Base-by-base conservation (phyloP, 1,139 yeast genomes). In the Saccharomyces hybrid region DNA sequence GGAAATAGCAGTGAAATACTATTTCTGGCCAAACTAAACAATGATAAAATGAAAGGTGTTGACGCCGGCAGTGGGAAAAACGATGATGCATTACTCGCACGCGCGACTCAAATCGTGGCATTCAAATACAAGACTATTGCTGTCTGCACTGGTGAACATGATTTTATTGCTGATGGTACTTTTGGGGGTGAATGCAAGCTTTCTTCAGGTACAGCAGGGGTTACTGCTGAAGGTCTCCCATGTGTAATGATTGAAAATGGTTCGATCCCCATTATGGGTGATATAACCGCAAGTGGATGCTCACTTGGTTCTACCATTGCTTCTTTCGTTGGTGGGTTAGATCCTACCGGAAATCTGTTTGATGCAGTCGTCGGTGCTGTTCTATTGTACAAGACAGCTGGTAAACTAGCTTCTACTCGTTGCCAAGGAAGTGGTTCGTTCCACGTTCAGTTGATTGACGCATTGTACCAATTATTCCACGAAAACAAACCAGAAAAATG, bases 261-360 rank as follows among this genome's bases (percentile, higher is more conserved):
- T 12, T 95, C 96, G 0, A 79, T 83, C 60, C 71, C 74, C 19
- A 65, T 84, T 48, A 84, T 90, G 86, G 86, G 87, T 0, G 67
- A 74, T 12, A 79, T 90, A n/a, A 90, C 97, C 0, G 97, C 96
- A 0, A 78, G 95, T 2, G 98, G 97, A 0, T 91, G 97, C 61
- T 80, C 93, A 0, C 73, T 89, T 50, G 96, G 96, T 1, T 83
- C 93, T 51, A 78, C 82, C 0, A 80, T 89, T 54, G 84, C 88
- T 0, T 76, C 88, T 0, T 79, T 76, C 60, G 65, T 83, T 7
- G 83, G 83, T 3, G 79, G 83, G 2, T 65, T 71, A 44, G 73
- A 75, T 21, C 42, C 56, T 7, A 50, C 58, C 0, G 67, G 65
- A 1, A 70, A 71, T 52, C 64, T 78, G 1, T 79, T 75, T 57